Base-by-base conservation (phyloP, 805 yeast species). In the Pichia californica region DNA sequence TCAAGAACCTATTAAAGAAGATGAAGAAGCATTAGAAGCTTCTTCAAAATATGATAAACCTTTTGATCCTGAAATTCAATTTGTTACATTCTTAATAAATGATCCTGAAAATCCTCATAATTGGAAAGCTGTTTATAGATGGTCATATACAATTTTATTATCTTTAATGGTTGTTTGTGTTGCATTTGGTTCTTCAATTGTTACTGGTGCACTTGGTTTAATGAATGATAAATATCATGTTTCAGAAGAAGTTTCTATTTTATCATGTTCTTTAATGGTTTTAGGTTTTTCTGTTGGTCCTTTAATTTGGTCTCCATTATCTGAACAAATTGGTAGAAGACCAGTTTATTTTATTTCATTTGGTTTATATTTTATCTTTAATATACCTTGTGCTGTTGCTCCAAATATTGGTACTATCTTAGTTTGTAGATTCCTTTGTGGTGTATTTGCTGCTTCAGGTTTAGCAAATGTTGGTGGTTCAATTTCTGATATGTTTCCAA, bases 31-130 rank as follows among this genome's bases (percentile, higher is more conserved):
- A 20, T 26, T 36, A 28, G 23, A n/a, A 14, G 16, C 38, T 14
- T 26, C 18, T 13, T 25, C 27, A 18, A 19, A 19, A 15, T 53
- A 49, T 25, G 44, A 41, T 19, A 31, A 31, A 36, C 44, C 52
- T 5, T 56, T 76, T 31, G 85, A 79, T 54, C 80, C 81, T 7
- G 87, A 81, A 39, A 73, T 83, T 45, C 91, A 86, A 59, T 85
- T 87, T 58, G 96, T 89, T 44, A 88, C 96, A 0, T 88, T 88
- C 60, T 67, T 70, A 7, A 68, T 79, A 16, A 74, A 77, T 49
- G 98, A 89, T 61, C 94, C 95, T 0, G 91, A 78, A 54, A 89
- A 89, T 63, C 97, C 97, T 25, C 82, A 81, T 57, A 88, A 88
- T 62, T 88, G 97, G 97, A 66, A 74, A 21, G 43, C 67, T 27